A percentile compares a stretch with the other conserved stretches of the same genome.
Conservation (phyloP, 495 filamentous ascomycete species). For the Penicillium atrosanguineum region DNA sequence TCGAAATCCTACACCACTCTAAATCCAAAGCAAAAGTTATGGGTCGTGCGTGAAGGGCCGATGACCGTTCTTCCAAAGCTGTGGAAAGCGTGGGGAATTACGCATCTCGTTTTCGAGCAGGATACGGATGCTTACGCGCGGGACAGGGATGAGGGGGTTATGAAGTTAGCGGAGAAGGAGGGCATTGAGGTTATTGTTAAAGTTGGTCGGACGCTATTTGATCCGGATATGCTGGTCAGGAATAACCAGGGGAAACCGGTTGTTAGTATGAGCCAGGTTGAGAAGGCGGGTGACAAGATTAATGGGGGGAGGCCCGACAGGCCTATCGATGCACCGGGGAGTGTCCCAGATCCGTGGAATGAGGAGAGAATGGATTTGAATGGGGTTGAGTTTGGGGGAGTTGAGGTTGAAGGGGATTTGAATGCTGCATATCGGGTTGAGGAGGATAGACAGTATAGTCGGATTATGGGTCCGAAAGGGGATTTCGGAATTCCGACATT, state of each 20-base stretch:
- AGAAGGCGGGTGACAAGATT: constrained; percentile 47
- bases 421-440: constrained; percentile 48
- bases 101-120: constrained; percentile 71
- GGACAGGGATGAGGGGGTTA: constrained; percentile 54
- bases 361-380: constrained; percentile 37
- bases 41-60: constrained; percentile 65
- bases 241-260: constrained; percentile 63
- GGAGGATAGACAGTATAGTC: constrained; percentile 51
- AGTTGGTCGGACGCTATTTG: constrained; percentile 63
- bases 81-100: constrained; percentile 64
- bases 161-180: constrained; percentile 53
- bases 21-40: constrained; percentile 62
- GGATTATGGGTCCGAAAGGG: constrained; percentile 56
- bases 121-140: constrained; percentile 69
- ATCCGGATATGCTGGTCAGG: constrained; percentile 62
- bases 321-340: constrained; percentile 52
- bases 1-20: constrained; percentile 58
- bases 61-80: constrained; percentile 65
- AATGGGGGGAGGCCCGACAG: constrained; percentile 46
- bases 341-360: constrained; percentile 59
- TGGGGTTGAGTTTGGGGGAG: constrained; percentile 49
- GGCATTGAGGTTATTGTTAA: constrained; percentile 61
- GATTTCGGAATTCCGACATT: constrained; percentile 63
- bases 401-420: constrained; percentile 47
- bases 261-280: constrained; percentile 64